These are phyloP conservation scores for Populus davidiana DNA, from an alignment of 345 rosid species.

Conservation along the genomic window DNA sequence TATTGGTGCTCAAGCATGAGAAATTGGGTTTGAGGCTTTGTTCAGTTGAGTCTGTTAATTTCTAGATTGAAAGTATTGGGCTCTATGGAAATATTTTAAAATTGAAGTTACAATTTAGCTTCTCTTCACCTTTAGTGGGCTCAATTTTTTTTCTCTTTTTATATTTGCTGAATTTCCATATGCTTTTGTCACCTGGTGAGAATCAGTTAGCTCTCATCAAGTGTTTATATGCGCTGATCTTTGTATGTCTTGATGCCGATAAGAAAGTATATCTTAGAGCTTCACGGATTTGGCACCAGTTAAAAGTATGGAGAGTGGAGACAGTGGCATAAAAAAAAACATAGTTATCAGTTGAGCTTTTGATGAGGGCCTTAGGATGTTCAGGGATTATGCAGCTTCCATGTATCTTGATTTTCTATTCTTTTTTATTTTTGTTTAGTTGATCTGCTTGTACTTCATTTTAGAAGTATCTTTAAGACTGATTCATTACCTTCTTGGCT, in stretches of 20 bases:
- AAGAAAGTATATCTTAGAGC: slow-evolving; percentile 11
- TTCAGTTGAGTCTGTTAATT: background rate
- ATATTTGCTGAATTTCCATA: slow-evolving; percentile 2
- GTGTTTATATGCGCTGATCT: slow-evolving; percentile 17
- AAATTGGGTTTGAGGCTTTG: background rate
- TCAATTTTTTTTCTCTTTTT: slow-evolving; percentile 11
- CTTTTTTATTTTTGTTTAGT: slow-evolving; percentile 5
- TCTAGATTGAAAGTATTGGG: background rate
- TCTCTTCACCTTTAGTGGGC: background rate
- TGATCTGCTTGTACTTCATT: background rate
- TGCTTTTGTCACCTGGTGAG: background rate
- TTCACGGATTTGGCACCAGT: background rate
- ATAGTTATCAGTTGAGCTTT: background rate
- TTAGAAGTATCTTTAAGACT: background rate
- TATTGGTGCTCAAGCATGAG: slow-evolving; percentile 5
- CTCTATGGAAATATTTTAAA: background rate
- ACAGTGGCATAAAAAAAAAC: slow-evolving; percentile 1
- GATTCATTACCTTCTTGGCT: slow-evolving; percentile 17
- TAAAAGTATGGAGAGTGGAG: slow-evolving; percentile 3
- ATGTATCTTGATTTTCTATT: slow-evolving; percentile 19
- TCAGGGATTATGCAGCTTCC: slow-evolving; percentile 7
- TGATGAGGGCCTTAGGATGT: slow-evolving; percentile 7
- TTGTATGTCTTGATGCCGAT: slow-evolving; percentile 15
- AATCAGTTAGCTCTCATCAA: slow-evolving; percentile 16
- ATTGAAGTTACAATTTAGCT: background rate